Conservation (phyloP, 257 asterid species). For the Paulownia fortunei region DNA sequence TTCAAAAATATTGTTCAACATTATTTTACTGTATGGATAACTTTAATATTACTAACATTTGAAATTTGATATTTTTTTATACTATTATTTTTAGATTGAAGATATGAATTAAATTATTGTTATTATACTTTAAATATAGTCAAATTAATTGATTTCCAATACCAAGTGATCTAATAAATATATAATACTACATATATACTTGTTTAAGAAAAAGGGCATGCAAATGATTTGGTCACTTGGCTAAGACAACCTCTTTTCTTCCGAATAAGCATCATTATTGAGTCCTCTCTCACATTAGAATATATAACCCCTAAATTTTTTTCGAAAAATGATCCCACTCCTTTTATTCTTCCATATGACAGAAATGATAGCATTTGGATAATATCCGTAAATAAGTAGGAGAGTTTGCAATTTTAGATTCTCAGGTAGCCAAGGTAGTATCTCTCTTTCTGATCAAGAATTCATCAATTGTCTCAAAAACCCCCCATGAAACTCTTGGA, state of each 20-base stretch:
- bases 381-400: constrained; percentile 6
- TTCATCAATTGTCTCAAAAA: not conserved
- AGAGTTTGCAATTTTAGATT: constrained; percentile 15
- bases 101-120: too few relatives aligned
- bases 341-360: constrained; percentile 40
- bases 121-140: too few relatives aligned
- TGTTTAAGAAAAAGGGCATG: constrained; percentile 36
- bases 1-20: too few relatives aligned
- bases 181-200: not conserved
- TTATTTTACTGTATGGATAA: too few relatives aligned
- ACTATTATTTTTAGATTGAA: too few relatives aligned
- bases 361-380: constrained; percentile 43
- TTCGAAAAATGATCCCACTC: constrained; percentile 21
- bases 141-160: too few relatives aligned
- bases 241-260: constrained; percentile 39
- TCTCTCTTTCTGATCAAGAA: not conserved
- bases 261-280: constrained; percentile 31
- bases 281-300: constrained; percentile 13
- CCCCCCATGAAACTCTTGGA: constrained; percentile 50
- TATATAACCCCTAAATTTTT: constrained; percentile 11
- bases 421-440: not conserved
- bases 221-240: constrained; percentile 72
- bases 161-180: not conserved
- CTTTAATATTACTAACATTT: too few relatives aligned
- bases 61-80: too few relatives aligned